A percentile compares a stretch with the other conserved stretches of the same genome.
Conservation (phyloP, 2,329 filamentous ascomycete species). For the Fusarium odoratissimum region DNA sequence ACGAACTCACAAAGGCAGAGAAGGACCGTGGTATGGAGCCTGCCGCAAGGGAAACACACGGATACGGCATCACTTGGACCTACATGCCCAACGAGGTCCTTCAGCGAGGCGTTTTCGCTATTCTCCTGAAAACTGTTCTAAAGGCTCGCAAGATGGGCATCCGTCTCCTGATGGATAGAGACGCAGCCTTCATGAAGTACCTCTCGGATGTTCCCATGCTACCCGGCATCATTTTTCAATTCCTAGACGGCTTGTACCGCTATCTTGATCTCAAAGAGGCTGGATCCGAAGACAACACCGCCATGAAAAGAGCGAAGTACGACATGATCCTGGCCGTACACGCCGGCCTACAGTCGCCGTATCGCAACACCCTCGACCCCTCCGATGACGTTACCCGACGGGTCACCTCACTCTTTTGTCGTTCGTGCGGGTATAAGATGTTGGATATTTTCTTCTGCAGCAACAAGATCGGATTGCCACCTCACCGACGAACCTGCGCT, state of each 20-base stretch:
- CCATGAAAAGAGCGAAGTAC: slow-evolving; percentile 41
- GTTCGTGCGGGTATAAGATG: slow-evolving; percentile 51
- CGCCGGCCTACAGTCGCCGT: slow-evolving; percentile 40
- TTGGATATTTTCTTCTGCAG: slow-evolving; percentile 47
- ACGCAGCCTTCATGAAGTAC: slow-evolving; percentile 47
- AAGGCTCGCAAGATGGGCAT: slow-evolving; percentile 49
- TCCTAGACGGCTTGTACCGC: slow-evolving; percentile 51
- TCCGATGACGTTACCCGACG: background rate
- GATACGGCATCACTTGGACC: slow-evolving; percentile 50
- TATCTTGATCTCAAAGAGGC: slow-evolving; percentile 38
- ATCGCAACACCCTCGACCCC: background rate
- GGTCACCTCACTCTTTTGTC: slow-evolving; percentile 43
- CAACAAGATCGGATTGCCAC: background rate
- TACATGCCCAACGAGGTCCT: slow-evolving; percentile 38
- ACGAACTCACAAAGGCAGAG: background rate
- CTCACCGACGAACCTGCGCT: slow-evolving; percentile 40
- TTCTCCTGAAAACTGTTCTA: slow-evolving; percentile 51
- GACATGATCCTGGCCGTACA: slow-evolving; percentile 50
- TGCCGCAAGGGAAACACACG: background rate
- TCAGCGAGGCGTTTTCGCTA: slow-evolving; percentile 50
- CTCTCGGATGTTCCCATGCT: slow-evolving; percentile 46
- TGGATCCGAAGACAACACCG: background rate
- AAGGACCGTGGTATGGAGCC: background rate
- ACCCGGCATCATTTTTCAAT: slow-evolving; percentile 45
- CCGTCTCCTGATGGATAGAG: slow-evolving; percentile 46